Base-by-base conservation (phyloP, 2,329 filamentous ascomycete species). In the Trichoderma sp. region DNA sequence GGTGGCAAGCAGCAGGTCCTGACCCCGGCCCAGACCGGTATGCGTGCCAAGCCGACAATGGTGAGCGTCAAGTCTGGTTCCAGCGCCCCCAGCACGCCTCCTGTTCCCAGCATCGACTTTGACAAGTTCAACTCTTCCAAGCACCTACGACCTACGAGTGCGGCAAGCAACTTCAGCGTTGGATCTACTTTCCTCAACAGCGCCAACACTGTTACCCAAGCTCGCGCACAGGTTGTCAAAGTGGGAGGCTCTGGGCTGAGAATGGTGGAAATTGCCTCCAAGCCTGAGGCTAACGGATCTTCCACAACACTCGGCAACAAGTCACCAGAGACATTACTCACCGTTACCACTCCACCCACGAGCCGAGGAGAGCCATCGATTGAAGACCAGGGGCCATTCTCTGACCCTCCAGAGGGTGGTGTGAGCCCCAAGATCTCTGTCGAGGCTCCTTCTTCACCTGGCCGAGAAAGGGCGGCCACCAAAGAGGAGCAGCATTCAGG, bases 1-100 rank as follows among this genome's bases (percentile, higher is more conserved):
- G 95, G 94, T 77, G 92, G 93, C 73, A 95, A 94, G 82, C 93
- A 96, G 75, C 89, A 97, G 64, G 88, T 97, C 46, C 74, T 94
- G 85, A 77, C 91, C 84, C 91, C 94, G 0, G 93, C 94, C 0
- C 93, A 96, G 76, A 96, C 94, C 64, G 91, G 93, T 69, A 91
- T 95, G 77, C 89, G 94, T 70, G 92, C 91, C 72, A 96, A 96
- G 80, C 93, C 96, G 11, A 94, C 93, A 43, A 90, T 98, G 76
- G 94, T 99, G 77, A 97, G 93, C 75, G 94, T 99, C 72, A 96
- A 93, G 79, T 91, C 91, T 7, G 86, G 85, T 24, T 85, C 83
- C 68, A 83, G 79, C 34, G 85, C 85, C 46, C 80, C 84, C 68
- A 80, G 83, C 60, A 82, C 91, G 21, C 92, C 93, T 3, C 92